Percentiles rank a stretch among this genome's conserved stretches.
These are phyloP conservation scores for Coemansia sp. DNA, from an alignment of 192 early-diverging fungal species.

Conservation along the genomic window DNA sequence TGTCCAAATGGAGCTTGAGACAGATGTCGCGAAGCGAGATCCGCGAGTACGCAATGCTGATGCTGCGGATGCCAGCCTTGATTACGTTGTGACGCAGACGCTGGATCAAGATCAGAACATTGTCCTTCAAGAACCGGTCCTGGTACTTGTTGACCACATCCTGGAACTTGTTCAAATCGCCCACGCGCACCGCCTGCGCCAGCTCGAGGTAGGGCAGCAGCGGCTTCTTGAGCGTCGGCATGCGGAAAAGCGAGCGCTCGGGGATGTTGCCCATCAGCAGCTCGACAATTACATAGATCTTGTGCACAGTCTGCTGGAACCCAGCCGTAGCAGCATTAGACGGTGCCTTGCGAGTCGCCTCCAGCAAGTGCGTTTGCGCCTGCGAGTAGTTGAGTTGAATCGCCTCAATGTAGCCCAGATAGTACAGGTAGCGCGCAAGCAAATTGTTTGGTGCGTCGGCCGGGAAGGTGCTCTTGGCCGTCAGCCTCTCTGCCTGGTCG, in stretches of 20 bases:
- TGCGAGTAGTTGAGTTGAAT: constrained; percentile 96
- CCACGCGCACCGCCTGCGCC: constrained; percentile 94
- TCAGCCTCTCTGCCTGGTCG: constrained; percentile 96
- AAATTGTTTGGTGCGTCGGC: constrained; percentile 90
- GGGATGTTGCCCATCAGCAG: constrained; percentile 99
- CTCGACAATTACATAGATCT: constrained; percentile 96
- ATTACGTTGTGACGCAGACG: constrained; percentile 99
- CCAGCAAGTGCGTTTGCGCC: constrained; percentile 81
- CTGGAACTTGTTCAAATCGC: constrained; percentile 93
- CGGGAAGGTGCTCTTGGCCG: constrained; percentile 89
- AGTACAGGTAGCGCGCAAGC: constrained; percentile 93
- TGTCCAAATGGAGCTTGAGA: constrained; percentile 94
- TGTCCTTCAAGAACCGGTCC: constrained; percentile 79
- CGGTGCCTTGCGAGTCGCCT: constrained; percentile 96
- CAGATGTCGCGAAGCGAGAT: constrained; percentile 97
- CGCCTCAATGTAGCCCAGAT: constrained; percentile 95
- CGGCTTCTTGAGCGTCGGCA: constrained; percentile 79
- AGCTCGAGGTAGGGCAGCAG: constrained; percentile 92
- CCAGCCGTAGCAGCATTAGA: constrained; percentile 82
- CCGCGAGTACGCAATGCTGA: constrained; percentile 92
- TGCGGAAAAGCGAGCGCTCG: constrained; percentile 89
- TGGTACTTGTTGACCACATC: constrained; percentile 74
- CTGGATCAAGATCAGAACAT: constrained; percentile 87
- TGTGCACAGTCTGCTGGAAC: constrained; percentile 94
- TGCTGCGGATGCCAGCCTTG: constrained; percentile 97